phyloP scores from a whole-genome alignment of 495 filamentous ascomycete genomes.

The Jackrogersella multiformis region DNA sequence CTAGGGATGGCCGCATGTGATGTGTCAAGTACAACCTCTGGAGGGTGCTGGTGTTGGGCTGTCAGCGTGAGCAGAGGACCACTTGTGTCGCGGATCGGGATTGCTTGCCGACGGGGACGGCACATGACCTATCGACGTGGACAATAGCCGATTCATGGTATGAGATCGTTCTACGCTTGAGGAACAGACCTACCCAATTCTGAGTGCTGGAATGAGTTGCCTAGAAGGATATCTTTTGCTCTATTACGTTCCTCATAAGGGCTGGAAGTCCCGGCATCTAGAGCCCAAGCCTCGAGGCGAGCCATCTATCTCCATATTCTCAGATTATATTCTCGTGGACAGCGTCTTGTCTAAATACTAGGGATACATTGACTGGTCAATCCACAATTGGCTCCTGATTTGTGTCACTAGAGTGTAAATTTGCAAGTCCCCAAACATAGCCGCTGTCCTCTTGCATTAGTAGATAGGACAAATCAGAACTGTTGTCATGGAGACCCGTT shows the following conservation, averaged over 20 bases:
- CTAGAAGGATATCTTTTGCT: not conserved
- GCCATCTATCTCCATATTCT: not conserved
- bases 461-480: not conserved
- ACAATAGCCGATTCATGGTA: not conserved
- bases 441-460: no score
- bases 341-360: not conserved
- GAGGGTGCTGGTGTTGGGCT: slow-evolving; percentile 11
- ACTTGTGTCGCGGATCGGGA: slow-evolving; percentile 26
- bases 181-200: not conserved
- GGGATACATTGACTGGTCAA: slow-evolving; percentile 2
- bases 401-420: slow-evolving; percentile 1
- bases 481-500: not conserved
- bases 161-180: not conserved
- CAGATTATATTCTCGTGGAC: not conserved
- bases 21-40: slow-evolving; percentile 23
- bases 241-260: not conserved
- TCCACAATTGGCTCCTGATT: not conserved
- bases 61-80: slow-evolving; percentile 17
- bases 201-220: not conserved
- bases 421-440: slow-evolving; percentile 3
- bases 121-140: not conserved
- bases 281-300: not conserved
- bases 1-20: slow-evolving; percentile 13
- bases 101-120: slow-evolving; percentile 6
- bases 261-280: not conserved